Conservation (phyloP, 2,329 filamentous ascomycete species). For the Coniosporium tulheliwenetii region DNA sequence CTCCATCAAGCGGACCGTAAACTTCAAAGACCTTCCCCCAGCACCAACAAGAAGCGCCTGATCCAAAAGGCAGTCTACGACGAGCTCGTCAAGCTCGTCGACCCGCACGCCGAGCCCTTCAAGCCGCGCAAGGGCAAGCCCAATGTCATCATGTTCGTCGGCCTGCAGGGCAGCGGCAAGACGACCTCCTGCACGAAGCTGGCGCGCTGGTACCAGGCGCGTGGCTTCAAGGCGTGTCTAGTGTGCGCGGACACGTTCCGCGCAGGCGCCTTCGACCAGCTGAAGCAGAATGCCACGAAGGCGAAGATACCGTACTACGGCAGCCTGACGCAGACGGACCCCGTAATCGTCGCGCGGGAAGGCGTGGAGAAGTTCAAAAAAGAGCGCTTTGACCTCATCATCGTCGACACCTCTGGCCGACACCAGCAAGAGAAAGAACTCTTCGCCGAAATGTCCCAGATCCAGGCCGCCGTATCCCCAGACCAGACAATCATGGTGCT, state of each 20-base stretch:
- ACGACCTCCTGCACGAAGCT: slow-evolving; percentile 97
- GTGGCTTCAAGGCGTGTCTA: slow-evolving; percentile 82
- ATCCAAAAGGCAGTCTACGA: slow-evolving; percentile 97
- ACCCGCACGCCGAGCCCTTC: slow-evolving; percentile 89
- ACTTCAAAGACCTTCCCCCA: slow-evolving; percentile 87
- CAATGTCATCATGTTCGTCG: slow-evolving; percentile 99
- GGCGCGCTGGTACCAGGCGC: slow-evolving; percentile 81
- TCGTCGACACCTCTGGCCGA: slow-evolving; percentile 90
- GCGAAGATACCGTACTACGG: slow-evolving; percentile 99
- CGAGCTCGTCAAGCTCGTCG: slow-evolving; percentile 86
- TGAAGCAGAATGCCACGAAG: slow-evolving; percentile 98
- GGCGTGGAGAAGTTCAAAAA: slow-evolving; percentile 99
- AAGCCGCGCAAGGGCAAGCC: slow-evolving; percentile 91
- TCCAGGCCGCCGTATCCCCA: slow-evolving; percentile 75
- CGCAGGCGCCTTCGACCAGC: slow-evolving; percentile 92
- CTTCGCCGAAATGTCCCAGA: slow-evolving; percentile 96
- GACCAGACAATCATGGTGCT: slow-evolving; percentile 98
- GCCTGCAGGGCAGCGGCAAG: slow-evolving; percentile 92
- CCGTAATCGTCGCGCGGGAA: slow-evolving; percentile 81
- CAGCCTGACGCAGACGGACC: slow-evolving; percentile 89
- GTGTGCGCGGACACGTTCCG: slow-evolving; percentile 98
- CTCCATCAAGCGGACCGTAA: slow-evolving; percentile 79
- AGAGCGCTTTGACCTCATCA: slow-evolving; percentile 95
- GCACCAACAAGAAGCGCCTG: slow-evolving; percentile 94
- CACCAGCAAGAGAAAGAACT: slow-evolving; percentile 90